Conservation (phyloP, 2,329 filamentous ascomycete species). For the Acephala macrosclerotiorum region DNA sequence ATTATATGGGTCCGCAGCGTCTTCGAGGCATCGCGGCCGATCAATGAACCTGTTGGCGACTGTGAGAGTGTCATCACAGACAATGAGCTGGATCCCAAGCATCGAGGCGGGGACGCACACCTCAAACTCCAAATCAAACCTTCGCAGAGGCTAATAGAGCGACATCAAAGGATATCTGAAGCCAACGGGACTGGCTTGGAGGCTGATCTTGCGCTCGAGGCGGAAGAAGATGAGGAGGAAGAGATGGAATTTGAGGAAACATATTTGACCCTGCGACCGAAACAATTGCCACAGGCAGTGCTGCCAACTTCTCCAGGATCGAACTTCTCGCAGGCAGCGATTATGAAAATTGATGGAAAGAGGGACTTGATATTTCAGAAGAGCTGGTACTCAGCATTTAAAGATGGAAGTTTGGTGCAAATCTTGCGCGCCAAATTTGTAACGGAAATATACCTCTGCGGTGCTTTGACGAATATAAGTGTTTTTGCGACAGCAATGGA, state of each 20-base stretch:
- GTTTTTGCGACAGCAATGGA: constrained; percentile 92
- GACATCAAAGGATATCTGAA: constrained; percentile 26
- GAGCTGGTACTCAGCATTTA: constrained; percentile 88
- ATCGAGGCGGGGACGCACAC: constrained; percentile 17
- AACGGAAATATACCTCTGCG: constrained; percentile 89
- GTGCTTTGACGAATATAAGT: constrained; percentile 84
- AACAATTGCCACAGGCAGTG: constrained; percentile 49
- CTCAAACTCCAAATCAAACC: constrained; percentile 15
- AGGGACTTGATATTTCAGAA: constrained; percentile 66
- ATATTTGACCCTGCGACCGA: constrained; percentile 39
- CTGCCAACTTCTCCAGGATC: constrained; percentile 53
- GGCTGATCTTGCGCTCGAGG: constrained; percentile 18
- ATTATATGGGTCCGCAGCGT: constrained; percentile 87
- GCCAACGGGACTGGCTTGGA: constrained; percentile 21
- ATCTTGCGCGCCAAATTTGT: constrained; percentile 85
- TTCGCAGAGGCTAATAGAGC: constrained; percentile 27
- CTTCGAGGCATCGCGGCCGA: constrained; percentile 68
- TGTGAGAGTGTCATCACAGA: constrained; percentile 44
- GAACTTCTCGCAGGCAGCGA: constrained; percentile 53
- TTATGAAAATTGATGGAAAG: constrained; percentile 50
- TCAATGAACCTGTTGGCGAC: constrained; percentile 52
- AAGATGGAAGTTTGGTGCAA: constrained; percentile 74
- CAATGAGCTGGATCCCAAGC: constrained; percentile 30
- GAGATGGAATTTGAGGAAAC: constrained; percentile 33
- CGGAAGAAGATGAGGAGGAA: constrained; percentile 30